Base-by-base conservation (phyloP, 2,329 filamentous ascomycete species). In the Botrytis squamosa region DNA sequence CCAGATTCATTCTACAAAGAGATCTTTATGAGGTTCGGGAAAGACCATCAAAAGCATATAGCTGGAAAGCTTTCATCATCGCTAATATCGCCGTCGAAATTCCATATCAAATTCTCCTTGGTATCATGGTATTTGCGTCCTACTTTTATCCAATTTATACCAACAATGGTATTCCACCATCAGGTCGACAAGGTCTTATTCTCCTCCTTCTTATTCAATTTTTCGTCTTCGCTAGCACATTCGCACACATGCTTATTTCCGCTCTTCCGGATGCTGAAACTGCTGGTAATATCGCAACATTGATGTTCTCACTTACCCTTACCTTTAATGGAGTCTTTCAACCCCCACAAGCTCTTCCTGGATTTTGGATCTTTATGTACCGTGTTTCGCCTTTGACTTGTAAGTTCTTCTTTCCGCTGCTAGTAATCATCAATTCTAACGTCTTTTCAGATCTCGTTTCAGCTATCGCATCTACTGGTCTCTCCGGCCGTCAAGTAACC, bases 311-410 rank as follows among this genome's bases (percentile, higher is more conserved):
- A 52, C 85, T 95, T 73, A 90, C 87, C 74, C 84, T 95, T 73
- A 88, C 93, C 78, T 95, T 95, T 86, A 93, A 91, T 79, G 86
- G 92, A 86, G 91, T 96, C 63, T 88, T 97, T 77, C 90, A 91
- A 55, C 84, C 85, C 9, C 91, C 91, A 0, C 82, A 84, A 4
- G 82, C 83, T 0, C 86, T 96, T 33, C 92, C 93, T 0, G 85
- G 89, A 3, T 95, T 95, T 86, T 95, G 93, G 92, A 91, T 92
- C 77, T 94, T 94, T 85, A 93, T 94, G 91, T 95, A 95, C 83
- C 89, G 92, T 57, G 84, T 94, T 69, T 94, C 91, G 9, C 80
- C 80, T 64, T 46, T 81, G 33, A 81, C 78, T 59, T 80, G 79
- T 80, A 85, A 77, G 78, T 72, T 67, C 36, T 20, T 20, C 9